Base-by-base conservation (phyloP, 805 yeast species). In the Wickerhamiella bombiphila region DNA sequence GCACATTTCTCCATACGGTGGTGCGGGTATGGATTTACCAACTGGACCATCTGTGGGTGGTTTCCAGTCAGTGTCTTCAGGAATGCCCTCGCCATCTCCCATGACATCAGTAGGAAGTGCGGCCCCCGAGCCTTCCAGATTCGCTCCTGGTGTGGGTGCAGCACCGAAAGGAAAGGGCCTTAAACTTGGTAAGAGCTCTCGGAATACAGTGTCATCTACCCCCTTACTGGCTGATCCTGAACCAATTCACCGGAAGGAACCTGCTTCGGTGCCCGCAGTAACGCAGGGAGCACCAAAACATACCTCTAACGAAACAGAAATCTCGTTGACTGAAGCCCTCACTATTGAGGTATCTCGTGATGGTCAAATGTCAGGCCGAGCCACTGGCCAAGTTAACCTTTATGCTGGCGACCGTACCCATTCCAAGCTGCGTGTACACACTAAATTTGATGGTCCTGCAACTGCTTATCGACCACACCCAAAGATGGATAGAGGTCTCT, bases 391-490 rank as follows among this genome's bases (percentile, higher is more conserved):
- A 49, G 65, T 88, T 49, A 93, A 83, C 60, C 65, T 91, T 55
- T 76, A 94, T 56, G 74, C 91, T 45, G 85, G 79, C 56, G 72
- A 85, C 51, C 64, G 79, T n/a, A 70, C 67, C 29, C 66, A 76
- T 46, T 74, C 93, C 11, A 70, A 69, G 48, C 70, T 83, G 39
- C 72, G 70, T 54, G 67, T 91, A 42, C 53, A 69, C 43, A 62
- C 86, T 46, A 57, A 63, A 30, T 66, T 74, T 30, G 64, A 60
- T 19, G 59, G 68, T 58, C 65, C 28, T 58, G 72, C 63, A 45
- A 64, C 74, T 33, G 85, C 78, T 54, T 91, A 72, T 65, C 86
- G 86, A 59, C 85, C 97, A 13, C 95, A 91, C 64, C 98, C 98
- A 45, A 86, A 88, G 56, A 93, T 91, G 47, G 96, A 91, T 61